phyloP scores from a whole-genome alignment of 2,329 filamentous ascomycete genomes.

The Arthrobotrys megalospora region DNA sequence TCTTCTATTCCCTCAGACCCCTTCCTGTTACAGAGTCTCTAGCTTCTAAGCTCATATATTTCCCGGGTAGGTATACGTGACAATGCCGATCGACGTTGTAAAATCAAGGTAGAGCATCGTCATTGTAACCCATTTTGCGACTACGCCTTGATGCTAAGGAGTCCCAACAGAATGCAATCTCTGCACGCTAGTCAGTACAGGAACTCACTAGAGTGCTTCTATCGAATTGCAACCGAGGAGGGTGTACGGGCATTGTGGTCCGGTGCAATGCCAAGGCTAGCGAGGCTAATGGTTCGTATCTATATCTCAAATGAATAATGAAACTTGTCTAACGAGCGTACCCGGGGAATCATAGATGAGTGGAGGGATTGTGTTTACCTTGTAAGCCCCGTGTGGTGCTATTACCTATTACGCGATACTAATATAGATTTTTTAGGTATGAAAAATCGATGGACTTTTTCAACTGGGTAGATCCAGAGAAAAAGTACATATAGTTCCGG shows the following conservation, averaged over 20 bases:
- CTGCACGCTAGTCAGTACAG: constrained; percentile 89
- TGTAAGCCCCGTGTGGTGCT: constrained; percentile 70
- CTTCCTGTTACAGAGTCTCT: not conserved
- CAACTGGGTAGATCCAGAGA: constrained; percentile 83
- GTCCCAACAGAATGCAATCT: constrained; percentile 83
- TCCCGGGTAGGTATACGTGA: constrained; percentile 68
- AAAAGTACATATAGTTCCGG: constrained; percentile 80
- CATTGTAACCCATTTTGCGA: not conserved
- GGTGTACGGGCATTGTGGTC: constrained; percentile 94
- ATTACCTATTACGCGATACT: not conserved
- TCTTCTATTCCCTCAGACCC: constrained; percentile 70
- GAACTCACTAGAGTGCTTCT: constrained; percentile 87
- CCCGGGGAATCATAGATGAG: constrained; percentile 72
- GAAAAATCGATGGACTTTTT: constrained; percentile 96
- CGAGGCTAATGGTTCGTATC: constrained; percentile 75
- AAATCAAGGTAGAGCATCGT: constrained; percentile 77
- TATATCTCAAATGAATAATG: not conserved
- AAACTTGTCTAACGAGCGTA: constrained; percentile 1
- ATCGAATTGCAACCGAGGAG: constrained; percentile 88
- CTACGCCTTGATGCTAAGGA: not conserved
- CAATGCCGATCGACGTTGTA: constrained; percentile 87
- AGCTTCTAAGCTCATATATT: not conserved
- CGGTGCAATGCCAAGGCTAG: constrained; percentile 88
- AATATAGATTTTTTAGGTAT: constrained; percentile 71
- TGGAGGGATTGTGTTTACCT: constrained; percentile 97